Percentiles rank a stretch among this genome's conserved stretches.
Evolutionary conservation across 2,329 filamentous ascomycete species (phyloP).

Genomic region (Aspergillus unguis): DNA sequence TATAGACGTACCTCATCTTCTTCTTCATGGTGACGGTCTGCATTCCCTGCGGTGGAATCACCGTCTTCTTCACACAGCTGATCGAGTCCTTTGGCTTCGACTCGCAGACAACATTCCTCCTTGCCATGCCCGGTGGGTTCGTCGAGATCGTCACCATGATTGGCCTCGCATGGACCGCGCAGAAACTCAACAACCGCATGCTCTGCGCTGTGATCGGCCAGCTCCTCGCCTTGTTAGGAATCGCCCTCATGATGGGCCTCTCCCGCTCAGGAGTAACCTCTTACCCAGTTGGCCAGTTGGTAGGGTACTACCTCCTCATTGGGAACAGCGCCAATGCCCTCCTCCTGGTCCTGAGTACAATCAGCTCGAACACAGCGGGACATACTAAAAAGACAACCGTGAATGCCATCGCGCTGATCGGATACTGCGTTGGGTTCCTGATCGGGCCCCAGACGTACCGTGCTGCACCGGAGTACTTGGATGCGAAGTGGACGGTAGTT

Average conservation of each 20-base stretch:
- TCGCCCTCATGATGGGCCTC: not conserved
- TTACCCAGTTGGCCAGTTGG: constrained; percentile 18
- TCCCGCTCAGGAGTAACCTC: too few species aligned
- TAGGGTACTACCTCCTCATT: constrained; percentile 44
- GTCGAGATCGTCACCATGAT: not conserved
- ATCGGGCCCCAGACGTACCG: constrained; percentile 47
- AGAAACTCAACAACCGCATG: not conserved
- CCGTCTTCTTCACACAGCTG: constrained; percentile 44
- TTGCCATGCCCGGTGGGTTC: constrained; percentile 42
- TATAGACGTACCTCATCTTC: constrained; percentile 43
- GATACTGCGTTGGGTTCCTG: constrained; percentile 45
- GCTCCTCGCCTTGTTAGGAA: not conserved
- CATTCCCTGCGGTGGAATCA: constrained; percentile 44
- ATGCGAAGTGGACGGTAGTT: constrained; percentile 15
- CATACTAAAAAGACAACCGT: constrained; percentile 52
- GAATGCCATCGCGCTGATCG: constrained; percentile 46
- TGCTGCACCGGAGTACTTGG: constrained; percentile 40
- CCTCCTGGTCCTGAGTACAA: not conserved
- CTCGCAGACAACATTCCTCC: constrained; percentile 42
- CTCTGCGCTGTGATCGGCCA: not conserved
- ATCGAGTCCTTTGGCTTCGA: constrained; percentile 43
- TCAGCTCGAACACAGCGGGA: constrained; percentile 41
- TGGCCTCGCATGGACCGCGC: not conserved
- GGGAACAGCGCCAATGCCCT: constrained; percentile 38
- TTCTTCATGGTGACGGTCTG: constrained; percentile 35